Percentiles rank a stretch among this genome's conserved stretches.
These are phyloP conservation scores for Arxiozyma bovina DNA, from an alignment of 1,139 yeast species.

Conservation along the genomic window DNA sequence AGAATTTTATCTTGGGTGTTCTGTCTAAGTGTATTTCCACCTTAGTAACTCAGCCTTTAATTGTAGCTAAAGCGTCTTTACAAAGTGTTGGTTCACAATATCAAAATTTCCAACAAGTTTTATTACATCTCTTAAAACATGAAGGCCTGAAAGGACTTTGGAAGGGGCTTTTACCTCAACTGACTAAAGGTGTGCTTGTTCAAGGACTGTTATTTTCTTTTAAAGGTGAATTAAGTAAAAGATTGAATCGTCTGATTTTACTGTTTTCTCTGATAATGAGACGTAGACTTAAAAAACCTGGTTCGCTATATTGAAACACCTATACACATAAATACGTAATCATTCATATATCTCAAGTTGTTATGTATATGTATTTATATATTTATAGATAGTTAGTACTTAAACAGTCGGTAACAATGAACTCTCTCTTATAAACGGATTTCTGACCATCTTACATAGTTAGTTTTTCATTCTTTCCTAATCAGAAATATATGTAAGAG, in stretches of 20 bases:
- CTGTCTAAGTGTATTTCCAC: conserved; percentile 77
- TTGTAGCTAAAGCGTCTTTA: conserved; percentile 74
- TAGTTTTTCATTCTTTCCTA: neutral
- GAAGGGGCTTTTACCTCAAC: conserved; percentile 77
- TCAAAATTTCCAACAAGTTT: conserved; percentile 46
- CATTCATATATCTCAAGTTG: neutral
- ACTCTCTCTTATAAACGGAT: no score
- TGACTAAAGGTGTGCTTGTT: conserved; percentile 72
- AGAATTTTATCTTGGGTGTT: conserved; percentile 69
- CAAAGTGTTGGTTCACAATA: conserved; percentile 45
- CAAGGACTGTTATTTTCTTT: conserved; percentile 81
- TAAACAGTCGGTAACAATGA: no score
- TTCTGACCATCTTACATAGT: no score
- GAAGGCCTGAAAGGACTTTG: conserved; percentile 53
- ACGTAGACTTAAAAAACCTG: neutral
- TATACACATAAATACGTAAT: neutral
- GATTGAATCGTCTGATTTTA: conserved; percentile 7
- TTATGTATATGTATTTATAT: no score
- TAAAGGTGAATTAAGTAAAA: conserved; percentile 54
- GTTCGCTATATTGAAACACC: neutral
- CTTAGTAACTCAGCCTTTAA: conserved; percentile 71
- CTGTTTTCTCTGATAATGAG: neutral
- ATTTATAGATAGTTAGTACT: no score
- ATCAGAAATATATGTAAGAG: no score
- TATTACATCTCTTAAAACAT: conserved; percentile 39